Evolutionary conservation across 1,139 yeast genomes (phyloP).

Genomic region (Scheffersomyces parashehatae): DNA sequence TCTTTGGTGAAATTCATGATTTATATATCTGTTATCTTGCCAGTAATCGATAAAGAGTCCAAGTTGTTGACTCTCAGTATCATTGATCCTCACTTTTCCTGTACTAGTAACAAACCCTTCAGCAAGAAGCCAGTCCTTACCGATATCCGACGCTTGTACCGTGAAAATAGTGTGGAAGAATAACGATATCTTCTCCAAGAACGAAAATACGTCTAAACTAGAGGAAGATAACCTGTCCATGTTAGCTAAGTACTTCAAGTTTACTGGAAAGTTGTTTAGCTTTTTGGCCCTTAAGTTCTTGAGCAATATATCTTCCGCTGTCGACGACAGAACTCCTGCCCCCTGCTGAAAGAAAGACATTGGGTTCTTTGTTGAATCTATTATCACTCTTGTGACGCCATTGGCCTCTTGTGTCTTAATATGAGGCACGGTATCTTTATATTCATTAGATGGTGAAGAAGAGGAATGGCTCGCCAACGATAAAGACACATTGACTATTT

Average conservation of each 20-base stretch:
- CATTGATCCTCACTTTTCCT: slow-evolving; percentile 33
- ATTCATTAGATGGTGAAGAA: background rate
- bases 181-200: slow-evolving; percentile 33
- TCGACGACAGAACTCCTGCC: slow-evolving; percentile 5
- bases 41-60: slow-evolving; percentile 41
- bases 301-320: slow-evolving; percentile 32
- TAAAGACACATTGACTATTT: slow-evolving; percentile 31
- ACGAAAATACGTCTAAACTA: slow-evolving; percentile 32
- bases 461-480: slow-evolving; percentile 32
- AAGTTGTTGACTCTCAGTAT: slow-evolving; percentile 20
- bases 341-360: slow-evolving; percentile 5
- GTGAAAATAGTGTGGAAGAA: slow-evolving; percentile 26
- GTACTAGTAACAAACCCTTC: slow-evolving; percentile 25
- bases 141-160: slow-evolving; percentile 14
- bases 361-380: slow-evolving; percentile 6
- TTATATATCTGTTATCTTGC: slow-evolving; percentile 34
- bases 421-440: background rate
- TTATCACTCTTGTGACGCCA: slow-evolving; percentile 3
- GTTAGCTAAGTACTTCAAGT: slow-evolving; percentile 38
- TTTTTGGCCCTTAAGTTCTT: slow-evolving; percentile 23
- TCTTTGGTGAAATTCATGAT: slow-evolving; percentile 20
- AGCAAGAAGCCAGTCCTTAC: slow-evolving; percentile 19
- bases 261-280: slow-evolving; percentile 35
- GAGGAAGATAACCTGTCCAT: slow-evolving; percentile 36
- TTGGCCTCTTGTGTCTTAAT: slow-evolving; percentile 1